Base-by-base conservation (phyloP, 1,139 yeast species). In the Hansenula lynferdii region DNA sequence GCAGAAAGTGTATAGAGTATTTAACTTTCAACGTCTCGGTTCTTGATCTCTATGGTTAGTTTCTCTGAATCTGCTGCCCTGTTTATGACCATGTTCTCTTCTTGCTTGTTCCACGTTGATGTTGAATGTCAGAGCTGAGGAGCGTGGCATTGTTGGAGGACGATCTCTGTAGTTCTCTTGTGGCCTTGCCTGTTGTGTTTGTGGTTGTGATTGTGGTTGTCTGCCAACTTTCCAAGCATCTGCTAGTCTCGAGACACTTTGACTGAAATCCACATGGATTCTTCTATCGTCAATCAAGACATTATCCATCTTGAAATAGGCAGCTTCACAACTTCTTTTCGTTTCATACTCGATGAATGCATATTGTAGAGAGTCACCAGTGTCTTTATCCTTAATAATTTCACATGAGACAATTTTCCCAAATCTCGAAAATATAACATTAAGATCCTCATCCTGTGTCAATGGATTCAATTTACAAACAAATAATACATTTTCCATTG, bases 231-330 rank as follows among this genome's bases (percentile, higher is more conserved):
- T n/a, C n/a, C n/a, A n/a, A n/a, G n/a, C n/a, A n/a, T n/a, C n/a
- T n/a, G n/a, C n/a, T n/a, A n/a, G n/a, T n/a, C n/a, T n/a, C n/a
- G n/a, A n/a, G n/a, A 65, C 67, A 46, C 84, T 75, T 52, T 81
- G 89, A 36, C 83, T 74, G 61, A 80, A 81, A 54, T 81, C 87
- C 35, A 81, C 83, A 43, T 77, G 77, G 21, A 81, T 71, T 37
- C 83, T 65, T 24, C 72, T 59, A 39, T 83, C 89, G 52, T 81
- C 89, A 29, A 81, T 77, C 34, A 80, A 51, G 8, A 76, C 82
- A 11, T 72, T 72, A 31, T 76, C 75, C 74, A 81, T 75, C 49
- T 73, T 75, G 38, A 64, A 59, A 52, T 77, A 81, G 0, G 87
- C 87, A 20, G 55, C 47, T 48, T 81, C 87, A 36, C 85, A 80